Evolutionary conservation across 2,329 filamentous ascomycete species (phyloP).

Genomic region (Fusarium palustre): DNA sequence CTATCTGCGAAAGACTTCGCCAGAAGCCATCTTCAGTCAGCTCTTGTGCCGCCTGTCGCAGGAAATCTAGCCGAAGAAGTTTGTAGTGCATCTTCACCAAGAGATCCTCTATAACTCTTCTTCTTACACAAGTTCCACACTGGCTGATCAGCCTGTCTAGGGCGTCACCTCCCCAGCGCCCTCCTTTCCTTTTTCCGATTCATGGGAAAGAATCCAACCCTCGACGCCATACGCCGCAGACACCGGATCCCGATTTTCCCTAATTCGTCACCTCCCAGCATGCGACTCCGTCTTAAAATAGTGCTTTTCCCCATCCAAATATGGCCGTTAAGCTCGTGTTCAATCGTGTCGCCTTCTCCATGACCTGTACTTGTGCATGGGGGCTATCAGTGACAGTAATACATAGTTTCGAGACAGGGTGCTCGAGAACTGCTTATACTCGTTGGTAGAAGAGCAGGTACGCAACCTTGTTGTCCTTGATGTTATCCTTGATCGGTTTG

Average conservation of each 20-base stretch:
- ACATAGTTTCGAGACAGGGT: conserved; percentile 17
- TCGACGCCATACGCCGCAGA: conserved; percentile 48
- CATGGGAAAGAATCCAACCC: conserved; percentile 35
- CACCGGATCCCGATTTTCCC: conserved; percentile 39
- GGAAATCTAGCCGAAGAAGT: conserved; percentile 18
- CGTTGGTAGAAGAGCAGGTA: conserved; percentile 96
- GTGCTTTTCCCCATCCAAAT: conserved; percentile 45
- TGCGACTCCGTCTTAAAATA: conserved; percentile 44
- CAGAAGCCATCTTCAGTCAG: conserved; percentile 24
- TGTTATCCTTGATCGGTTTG: conserved; percentile 70
- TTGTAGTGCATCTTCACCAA: conserved; percentile 14
- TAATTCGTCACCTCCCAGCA: conserved; percentile 39
- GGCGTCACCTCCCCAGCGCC: conserved; percentile 28
- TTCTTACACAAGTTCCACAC: conserved; percentile 31
- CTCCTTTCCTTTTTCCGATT: conserved; percentile 25
- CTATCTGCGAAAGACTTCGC: conserved; percentile 24
- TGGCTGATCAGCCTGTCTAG: conserved; percentile 33
- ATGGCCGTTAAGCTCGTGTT: conserved; percentile 44
- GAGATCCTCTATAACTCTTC: conserved; percentile 20
- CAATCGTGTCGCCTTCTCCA: conserved; percentile 41
- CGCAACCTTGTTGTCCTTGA: conserved; percentile 95
- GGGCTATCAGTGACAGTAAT: conserved; percentile 35
- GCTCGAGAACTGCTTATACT: conserved; percentile 57
- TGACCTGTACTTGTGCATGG: conserved; percentile 23
- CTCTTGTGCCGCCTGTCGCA: conserved; percentile 26